Evolutionary conservation across 2,329 filamentous ascomycete genomes (phyloP).

Genomic region (Remersonia thermophila): DNA sequence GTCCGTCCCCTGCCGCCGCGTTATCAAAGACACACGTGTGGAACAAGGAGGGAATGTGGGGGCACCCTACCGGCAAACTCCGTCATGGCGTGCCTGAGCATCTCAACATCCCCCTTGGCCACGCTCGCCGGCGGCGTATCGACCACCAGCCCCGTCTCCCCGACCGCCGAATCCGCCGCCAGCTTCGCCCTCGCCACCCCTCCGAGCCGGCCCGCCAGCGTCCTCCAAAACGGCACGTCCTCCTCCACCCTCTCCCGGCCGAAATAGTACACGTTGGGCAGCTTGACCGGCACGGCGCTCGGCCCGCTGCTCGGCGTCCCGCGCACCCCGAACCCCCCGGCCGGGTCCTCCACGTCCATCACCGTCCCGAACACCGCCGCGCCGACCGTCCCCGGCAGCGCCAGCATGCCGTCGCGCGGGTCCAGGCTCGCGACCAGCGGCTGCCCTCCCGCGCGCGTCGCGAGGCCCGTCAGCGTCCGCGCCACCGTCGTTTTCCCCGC

Average conservation of each 20-base stretch:
- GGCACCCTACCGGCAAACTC: slow-evolving; percentile 37
- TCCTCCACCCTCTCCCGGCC: slow-evolving; percentile 63
- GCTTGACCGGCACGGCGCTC: slow-evolving; percentile 75
- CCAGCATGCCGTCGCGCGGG: slow-evolving; percentile 65
- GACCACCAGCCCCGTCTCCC: slow-evolving; percentile 67
- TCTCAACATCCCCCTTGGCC: slow-evolving; percentile 48
- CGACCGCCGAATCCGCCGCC: slow-evolving; percentile 60
- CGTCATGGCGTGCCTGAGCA: slow-evolving; percentile 62
- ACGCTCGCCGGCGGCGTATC: slow-evolving; percentile 57
- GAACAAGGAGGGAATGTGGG: neutral
- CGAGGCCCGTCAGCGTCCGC: slow-evolving; percentile 68
- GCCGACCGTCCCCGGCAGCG: slow-evolving; percentile 68
- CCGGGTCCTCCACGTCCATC: slow-evolving; percentile 66
- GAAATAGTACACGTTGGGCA: slow-evolving; percentile 84
- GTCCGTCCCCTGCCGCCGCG: too few species aligned
- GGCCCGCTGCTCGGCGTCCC: slow-evolving; percentile 84
- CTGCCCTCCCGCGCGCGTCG: slow-evolving; percentile 59
- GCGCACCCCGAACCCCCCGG: slow-evolving; percentile 86
- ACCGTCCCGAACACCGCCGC: slow-evolving; percentile 79
- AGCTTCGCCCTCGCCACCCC: slow-evolving; percentile 66
- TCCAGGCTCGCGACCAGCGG: slow-evolving; percentile 79
- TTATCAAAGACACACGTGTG: too few species aligned
- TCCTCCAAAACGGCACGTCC: slow-evolving; percentile 58
- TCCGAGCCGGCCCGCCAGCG: slow-evolving; percentile 63
- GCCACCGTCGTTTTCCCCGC: slow-evolving; percentile 74